These are phyloP conservation scores for Phytophthora sojae DNA, from an alignment of 352 stramenopile species.

Conservation along the genomic window DNA sequence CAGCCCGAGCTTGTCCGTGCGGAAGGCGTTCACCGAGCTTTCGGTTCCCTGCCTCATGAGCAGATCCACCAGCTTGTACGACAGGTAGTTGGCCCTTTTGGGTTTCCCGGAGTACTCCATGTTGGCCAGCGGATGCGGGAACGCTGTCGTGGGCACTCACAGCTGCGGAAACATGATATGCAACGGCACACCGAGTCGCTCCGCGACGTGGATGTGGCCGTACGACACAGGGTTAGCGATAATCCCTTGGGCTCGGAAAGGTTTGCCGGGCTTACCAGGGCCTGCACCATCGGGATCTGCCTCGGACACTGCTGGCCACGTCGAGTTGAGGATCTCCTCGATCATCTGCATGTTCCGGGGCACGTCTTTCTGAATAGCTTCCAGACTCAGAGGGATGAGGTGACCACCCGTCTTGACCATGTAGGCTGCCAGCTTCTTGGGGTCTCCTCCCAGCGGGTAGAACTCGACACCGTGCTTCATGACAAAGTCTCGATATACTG, in stretches of 20 bases:
- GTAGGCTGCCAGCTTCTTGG: constrained; percentile 87
- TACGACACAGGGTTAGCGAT: constrained; percentile 95
- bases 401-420: constrained; percentile 92
- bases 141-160: constrained; percentile 89
- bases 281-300: constrained; percentile 79
- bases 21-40: constrained; percentile 85
- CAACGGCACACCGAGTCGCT: constrained; percentile 92
- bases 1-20: constrained; percentile 62
- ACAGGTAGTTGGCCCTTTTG: constrained; percentile 79
- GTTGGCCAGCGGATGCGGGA: constrained; percentile 92
- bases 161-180: constrained; percentile 96
- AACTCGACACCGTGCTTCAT: constrained; percentile 78
- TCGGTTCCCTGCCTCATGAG: constrained; percentile 77
- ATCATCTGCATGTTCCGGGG: constrained; percentile 92
- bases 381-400: constrained; percentile 73
- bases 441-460: constrained; percentile 78
- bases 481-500: constrained; percentile 89
- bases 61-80: constrained; percentile 89
- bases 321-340: constrained; percentile 87
- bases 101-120: constrained; percentile 76
- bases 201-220: constrained; percentile 93
- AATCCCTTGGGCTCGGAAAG: constrained; percentile 92
- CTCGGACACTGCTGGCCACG: constrained; percentile 88
- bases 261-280: constrained; percentile 41
- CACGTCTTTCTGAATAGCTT: constrained; percentile 71